Percentiles rank a stretch among this genome's conserved stretches.
Conservation (phyloP, 73 alveolate species). For the Paramecium primaurelia region DNA sequence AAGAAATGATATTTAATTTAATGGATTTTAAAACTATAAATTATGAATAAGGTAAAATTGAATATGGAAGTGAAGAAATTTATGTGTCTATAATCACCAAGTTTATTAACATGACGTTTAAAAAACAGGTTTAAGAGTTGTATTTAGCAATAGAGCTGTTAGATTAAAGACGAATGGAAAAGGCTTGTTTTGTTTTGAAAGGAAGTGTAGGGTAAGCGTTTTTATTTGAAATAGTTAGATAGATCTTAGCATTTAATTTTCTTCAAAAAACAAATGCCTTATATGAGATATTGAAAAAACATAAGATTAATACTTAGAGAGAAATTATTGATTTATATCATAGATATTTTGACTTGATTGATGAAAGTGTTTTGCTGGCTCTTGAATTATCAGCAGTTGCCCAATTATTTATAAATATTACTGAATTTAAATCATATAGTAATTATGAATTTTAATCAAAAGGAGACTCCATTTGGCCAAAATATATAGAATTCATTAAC, state of each 20-base stretch:
- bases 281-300: neutral
- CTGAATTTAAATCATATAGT: neutral
- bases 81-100: neutral
- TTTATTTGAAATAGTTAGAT: neutral
- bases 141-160: neutral
- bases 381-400: neutral
- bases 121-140: neutral
- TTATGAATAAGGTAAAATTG: neutral
- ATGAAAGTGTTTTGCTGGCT: neutral
- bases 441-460: neutral
- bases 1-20: neutral
- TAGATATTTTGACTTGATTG: slow-evolving; percentile 39
- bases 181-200: slow-evolving; percentile 28
- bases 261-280: slow-evolving; percentile 25
- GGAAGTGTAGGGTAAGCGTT: slow-evolving; percentile 33
- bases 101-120: slow-evolving; percentile 20
- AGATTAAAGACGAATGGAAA: slow-evolving; percentile 7
- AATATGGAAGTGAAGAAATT: slow-evolving; percentile 32
- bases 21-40: slow-evolving; percentile 32
- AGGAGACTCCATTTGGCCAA: slow-evolving; percentile 30
- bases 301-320: neutral
- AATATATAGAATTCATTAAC: neutral
- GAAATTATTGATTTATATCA: slow-evolving; percentile 20
- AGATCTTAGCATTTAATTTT: slow-evolving; percentile 9
- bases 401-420: neutral